A percentile compares a stretch with the other conserved stretches of the same genome.
Evolutionary conservation across 2,329 filamentous ascomycete genomes (phyloP).

Genomic region (Aspergillus fischeri): DNA sequence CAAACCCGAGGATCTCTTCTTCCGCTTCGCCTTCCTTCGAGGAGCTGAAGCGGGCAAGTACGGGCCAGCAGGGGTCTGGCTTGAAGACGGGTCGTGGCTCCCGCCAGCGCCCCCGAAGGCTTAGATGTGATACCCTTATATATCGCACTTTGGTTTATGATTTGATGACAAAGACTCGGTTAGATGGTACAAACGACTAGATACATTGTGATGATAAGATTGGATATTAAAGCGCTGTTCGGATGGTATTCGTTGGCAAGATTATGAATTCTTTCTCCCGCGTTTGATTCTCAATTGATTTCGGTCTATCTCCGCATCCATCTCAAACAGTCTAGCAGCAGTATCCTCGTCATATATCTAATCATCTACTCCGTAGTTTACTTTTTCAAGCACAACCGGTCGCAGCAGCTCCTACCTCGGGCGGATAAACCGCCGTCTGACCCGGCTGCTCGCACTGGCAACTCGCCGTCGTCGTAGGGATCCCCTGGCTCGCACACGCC

Average conservation of each 20-base stretch:
- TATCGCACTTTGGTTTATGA: background rate
- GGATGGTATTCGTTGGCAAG: background rate
- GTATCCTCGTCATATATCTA: background rate
- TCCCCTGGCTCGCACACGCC: conserved; percentile 5
- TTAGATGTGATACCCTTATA: conserved; percentile 13
- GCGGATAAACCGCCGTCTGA: conserved; percentile 18
- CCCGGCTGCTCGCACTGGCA: conserved; percentile 14
- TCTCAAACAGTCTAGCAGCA: background rate
- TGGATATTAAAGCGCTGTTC: background rate
- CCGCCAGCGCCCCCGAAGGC: conserved; percentile 23
- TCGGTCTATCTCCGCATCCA: background rate
- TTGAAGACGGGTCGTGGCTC: conserved; percentile 34
- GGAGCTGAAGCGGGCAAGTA: conserved; percentile 39
- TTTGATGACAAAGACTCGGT: background rate
- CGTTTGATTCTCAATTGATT: background rate
- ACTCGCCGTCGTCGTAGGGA: conserved; percentile 8
- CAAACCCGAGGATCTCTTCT: conserved; percentile 42
- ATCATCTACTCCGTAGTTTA: background rate
- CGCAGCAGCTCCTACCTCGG: conserved; percentile 14
- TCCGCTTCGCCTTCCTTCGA: conserved; percentile 45
- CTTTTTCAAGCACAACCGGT: conserved; percentile 13
- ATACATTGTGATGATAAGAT: background rate
- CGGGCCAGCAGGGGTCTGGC: conserved; percentile 38
- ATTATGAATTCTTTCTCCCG: too few species aligned
- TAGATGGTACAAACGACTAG: background rate